Percentiles rank a stretch among this genome's conserved stretches.
phyloP scores from a whole-genome alignment of 495 filamentous ascomycete genomes.

The Neurospora sp. region DNA sequence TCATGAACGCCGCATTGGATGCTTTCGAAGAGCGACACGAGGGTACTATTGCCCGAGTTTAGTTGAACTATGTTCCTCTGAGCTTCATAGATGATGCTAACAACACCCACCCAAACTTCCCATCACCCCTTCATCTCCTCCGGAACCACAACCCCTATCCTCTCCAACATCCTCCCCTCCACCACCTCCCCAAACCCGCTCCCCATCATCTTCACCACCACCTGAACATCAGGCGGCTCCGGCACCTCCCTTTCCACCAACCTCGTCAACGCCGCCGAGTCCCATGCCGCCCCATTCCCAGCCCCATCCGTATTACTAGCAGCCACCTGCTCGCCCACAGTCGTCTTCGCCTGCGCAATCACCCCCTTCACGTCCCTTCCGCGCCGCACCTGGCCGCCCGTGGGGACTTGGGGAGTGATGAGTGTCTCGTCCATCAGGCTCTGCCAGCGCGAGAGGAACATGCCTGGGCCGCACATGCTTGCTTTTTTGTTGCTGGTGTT shows the following conservation, averaged over 20 bases:
- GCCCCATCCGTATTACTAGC: conserved; percentile 13
- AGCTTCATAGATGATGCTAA: too few relatives aligned
- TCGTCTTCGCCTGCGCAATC: conserved; percentile 38
- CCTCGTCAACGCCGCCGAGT: conserved; percentile 6
- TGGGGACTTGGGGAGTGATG: conserved; percentile 41
- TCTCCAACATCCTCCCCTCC: conserved; percentile 1
- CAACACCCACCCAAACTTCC: too few relatives aligned
- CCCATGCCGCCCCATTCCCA: conserved; percentile 7
- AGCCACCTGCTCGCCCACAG: conserved; percentile 23
- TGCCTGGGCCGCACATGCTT: conserved; percentile 45
- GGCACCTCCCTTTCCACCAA: conserved; percentile 13
- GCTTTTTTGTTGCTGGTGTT: conserved; percentile 3
- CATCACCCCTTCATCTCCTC: too few relatives aligned
- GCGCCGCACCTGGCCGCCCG: conserved; percentile 32
- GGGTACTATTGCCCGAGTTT: too few relatives aligned
- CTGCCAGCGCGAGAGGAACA: conserved; percentile 56
- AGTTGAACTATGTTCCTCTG: too few relatives aligned
- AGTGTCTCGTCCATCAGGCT: conserved; percentile 46
- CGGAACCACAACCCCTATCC: background rate
- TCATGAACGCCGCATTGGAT: background rate
- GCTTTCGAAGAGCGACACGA: too few relatives aligned
- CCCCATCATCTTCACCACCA: conserved; percentile 29
- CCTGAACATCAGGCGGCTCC: conserved; percentile 25
- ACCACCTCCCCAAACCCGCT: conserved; percentile 25
- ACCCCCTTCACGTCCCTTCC: conserved; percentile 41